phyloP scores from a whole-genome alignment of 805 yeast species.

The Kazachstania psychrophila region DNA sequence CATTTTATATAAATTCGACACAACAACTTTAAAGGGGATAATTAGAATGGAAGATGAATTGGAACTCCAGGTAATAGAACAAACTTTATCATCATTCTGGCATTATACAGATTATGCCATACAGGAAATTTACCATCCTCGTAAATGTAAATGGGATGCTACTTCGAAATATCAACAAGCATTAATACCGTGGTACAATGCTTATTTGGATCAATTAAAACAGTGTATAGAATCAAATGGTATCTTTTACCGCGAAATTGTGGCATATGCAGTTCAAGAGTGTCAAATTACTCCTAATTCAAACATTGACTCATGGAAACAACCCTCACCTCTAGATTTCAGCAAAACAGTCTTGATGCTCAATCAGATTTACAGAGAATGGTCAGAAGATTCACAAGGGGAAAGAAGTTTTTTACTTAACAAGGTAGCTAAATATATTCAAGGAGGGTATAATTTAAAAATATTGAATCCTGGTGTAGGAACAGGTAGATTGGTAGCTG shows the following conservation, averaged over 20 bases:
- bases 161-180: constrained; percentile 33
- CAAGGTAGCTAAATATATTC: too few relatives aligned
- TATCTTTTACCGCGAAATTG: constrained; percentile 22
- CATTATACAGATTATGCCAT: constrained; percentile 7
- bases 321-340: too few relatives aligned
- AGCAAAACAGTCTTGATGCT: constrained; percentile 44
- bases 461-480: constrained; percentile 54
- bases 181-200: constrained; percentile 40
- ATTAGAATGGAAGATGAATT: too few relatives aligned
- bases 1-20: too few relatives aligned
- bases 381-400: constrained; percentile 26
- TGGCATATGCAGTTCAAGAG: background rate
- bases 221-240: constrained; percentile 20
- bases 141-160: constrained; percentile 26
- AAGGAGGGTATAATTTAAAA: too few relatives aligned
- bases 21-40: too few relatives aligned
- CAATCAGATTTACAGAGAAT: constrained; percentile 45
- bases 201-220: constrained; percentile 31
- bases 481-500: constrained; percentile 45
- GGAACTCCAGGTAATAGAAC: background rate
- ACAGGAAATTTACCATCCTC: constrained; percentile 16
- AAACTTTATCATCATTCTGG: constrained; percentile 1
- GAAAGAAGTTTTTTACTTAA: too few relatives aligned
- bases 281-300: too few relatives aligned
- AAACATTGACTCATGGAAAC: too few relatives aligned